Conservation (phyloP, 768 basidiomycete species). For the Mycena sanguinolenta region DNA sequence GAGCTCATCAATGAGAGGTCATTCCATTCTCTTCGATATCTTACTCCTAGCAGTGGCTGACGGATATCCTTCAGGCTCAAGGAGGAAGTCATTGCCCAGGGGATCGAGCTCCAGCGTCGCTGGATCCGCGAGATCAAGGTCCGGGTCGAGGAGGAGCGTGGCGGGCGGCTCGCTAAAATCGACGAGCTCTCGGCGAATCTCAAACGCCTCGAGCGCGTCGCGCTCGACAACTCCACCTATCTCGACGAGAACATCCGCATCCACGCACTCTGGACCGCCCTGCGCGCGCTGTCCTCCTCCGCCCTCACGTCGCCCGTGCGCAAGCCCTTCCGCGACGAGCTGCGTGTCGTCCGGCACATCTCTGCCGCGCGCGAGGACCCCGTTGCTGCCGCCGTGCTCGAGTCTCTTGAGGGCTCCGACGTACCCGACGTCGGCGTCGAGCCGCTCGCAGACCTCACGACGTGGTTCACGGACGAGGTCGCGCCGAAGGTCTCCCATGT, state of each 20-base stretch:
- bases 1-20: conserved; percentile 96
- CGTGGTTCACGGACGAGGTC: conserved; percentile 92
- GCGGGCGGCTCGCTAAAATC: conserved; percentile 93
- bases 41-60: conserved; percentile 9
- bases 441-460: conserved; percentile 88
- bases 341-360: conserved; percentile 84
- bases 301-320: conserved; percentile 76
- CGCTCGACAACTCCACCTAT: conserved; percentile 90
- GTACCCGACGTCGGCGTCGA: conserved; percentile 88
- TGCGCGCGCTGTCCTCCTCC: conserved; percentile 81
- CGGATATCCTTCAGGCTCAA: conserved; percentile 70
- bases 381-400: conserved; percentile 74
- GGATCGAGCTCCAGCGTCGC: conserved; percentile 95
- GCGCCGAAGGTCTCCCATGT: conserved; percentile 87
- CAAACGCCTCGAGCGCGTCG: conserved; percentile 91
- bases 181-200: conserved; percentile 92
- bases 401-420: conserved; percentile 76
- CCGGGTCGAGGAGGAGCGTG: conserved; percentile 95
- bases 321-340: conserved; percentile 90
- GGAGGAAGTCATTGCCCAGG: conserved; percentile 96
- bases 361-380: conserved; percentile 79
- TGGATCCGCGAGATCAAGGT: conserved; percentile 98
- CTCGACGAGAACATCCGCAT: conserved; percentile 95
- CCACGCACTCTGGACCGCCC: conserved; percentile 93
- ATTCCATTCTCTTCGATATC: conserved; percentile 8